Conservation (phyloP, 208 protist species). For the Crithidia brevicula region DNA sequence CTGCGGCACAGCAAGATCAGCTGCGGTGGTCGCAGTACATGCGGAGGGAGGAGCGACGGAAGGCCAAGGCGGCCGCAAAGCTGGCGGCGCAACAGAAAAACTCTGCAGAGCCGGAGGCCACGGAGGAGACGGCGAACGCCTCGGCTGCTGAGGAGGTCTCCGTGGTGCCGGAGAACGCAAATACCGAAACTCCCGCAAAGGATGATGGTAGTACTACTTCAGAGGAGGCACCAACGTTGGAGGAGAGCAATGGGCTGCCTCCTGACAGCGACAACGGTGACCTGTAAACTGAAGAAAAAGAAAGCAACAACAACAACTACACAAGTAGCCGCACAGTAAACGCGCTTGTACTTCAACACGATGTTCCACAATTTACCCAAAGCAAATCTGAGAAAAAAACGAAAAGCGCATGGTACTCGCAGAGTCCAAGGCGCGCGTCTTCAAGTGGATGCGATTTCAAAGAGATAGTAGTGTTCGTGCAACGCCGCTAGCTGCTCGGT, state of each 20-base stretch:
- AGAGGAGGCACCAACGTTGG: neutral
- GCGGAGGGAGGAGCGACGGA: constrained; percentile 22
- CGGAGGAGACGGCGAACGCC: neutral
- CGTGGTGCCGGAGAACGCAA: neutral
- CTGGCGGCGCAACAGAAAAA: neutral
- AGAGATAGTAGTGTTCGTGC: too few relatives aligned
- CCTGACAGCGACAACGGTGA: neutral
- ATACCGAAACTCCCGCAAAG: neutral
- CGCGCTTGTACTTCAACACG: too few relatives aligned
- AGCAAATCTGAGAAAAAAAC: too few relatives aligned
- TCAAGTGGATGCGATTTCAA: too few relatives aligned
- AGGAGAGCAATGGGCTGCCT: neutral
- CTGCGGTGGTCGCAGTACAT: constrained; percentile 46
- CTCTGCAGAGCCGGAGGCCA: neutral
- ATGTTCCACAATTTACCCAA: too few relatives aligned
- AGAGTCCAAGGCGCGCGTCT: too few relatives aligned
- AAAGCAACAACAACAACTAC: neutral
- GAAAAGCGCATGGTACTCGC: too few relatives aligned
- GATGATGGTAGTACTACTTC: too few relatives aligned
- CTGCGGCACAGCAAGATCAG: constrained; percentile 40
- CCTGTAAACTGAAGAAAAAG: neutral
- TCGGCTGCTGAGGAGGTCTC: neutral
- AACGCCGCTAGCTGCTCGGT: too few relatives aligned
- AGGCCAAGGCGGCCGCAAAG: constrained; percentile 6
- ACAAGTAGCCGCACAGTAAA: too few relatives aligned